Percentiles rank a stretch among this genome's conserved stretches.
phyloP scores from a whole-genome alignment of 1,284 basidiomycete genomes.

The Xerocomus amazonicus region DNA sequence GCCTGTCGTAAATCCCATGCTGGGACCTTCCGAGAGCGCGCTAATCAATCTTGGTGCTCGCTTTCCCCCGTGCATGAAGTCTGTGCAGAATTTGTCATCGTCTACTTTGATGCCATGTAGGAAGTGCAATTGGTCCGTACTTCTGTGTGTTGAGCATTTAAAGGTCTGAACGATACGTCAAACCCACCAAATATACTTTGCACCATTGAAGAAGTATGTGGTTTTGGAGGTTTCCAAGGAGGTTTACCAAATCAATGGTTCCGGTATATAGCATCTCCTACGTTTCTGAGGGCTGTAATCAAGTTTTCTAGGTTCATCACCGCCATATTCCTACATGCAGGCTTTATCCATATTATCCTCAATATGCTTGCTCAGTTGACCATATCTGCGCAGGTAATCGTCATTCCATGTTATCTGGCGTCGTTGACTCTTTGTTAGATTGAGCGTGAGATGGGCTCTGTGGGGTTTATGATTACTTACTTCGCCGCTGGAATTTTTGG shows the following conservation, averaged over 20 bases:
- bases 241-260: slow-evolving; percentile 81
- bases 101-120: slow-evolving; percentile 64
- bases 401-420: not conserved
- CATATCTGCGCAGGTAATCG: slow-evolving; percentile 68
- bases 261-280: slow-evolving; percentile 43
- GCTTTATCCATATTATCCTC: slow-evolving; percentile 81
- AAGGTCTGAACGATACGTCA: slow-evolving; percentile 73
- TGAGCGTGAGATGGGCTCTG: slow-evolving; percentile 83
- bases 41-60: slow-evolving; percentile 90
- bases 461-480: slow-evolving; percentile 80
- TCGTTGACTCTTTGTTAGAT: slow-evolving; percentile 44
- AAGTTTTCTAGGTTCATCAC: slow-evolving; percentile 64
- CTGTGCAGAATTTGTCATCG: slow-evolving; percentile 57
- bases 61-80: slow-evolving; percentile 88
- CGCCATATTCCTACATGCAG: slow-evolving; percentile 89
- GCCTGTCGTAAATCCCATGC: slow-evolving; percentile 87
- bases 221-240: slow-evolving; percentile 78
- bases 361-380: slow-evolving; percentile 89
- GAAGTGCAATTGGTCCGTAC: slow-evolving; percentile 17
- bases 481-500: slow-evolving; percentile 90
- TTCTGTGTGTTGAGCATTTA: slow-evolving; percentile 6
- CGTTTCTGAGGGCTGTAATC: slow-evolving; percentile 4
- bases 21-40: slow-evolving; percentile 83
- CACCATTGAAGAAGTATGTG: slow-evolving; percentile 81
- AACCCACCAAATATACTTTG: slow-evolving; percentile 72